Evolutionary conservation across 345 rosid species (phyloP), one percentile per base, ranked within the genome.

Genomic region (Syzygium aqueum): DNA sequence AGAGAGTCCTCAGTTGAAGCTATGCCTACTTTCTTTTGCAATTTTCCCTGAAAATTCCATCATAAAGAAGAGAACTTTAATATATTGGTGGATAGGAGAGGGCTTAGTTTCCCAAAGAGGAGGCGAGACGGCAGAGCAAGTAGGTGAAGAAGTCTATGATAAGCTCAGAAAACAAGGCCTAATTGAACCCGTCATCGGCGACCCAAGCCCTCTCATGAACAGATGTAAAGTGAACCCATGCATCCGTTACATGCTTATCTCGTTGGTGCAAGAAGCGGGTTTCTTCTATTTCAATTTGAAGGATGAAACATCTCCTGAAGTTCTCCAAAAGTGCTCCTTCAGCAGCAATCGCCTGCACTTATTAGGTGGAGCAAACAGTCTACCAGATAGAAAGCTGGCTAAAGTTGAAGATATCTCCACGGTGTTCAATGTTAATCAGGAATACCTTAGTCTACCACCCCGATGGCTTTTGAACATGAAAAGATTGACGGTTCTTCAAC

Each of bases 21-120:
- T 59, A 7, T 59, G 65, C 40, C 80, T 89, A 37, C 77, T 86
- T n/a, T 86, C 23, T n/a, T 84, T 89, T 27, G 53, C 86, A 0
- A 56, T 86, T 54, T 89, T 89, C 57, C 86, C 88, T 2, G 86
- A 53, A 27, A 54, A 77, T 53, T 54, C 51, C 7, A 86, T 86
- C 46, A 46, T 86, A 12, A 86, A 73, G 51, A 89, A 84, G 67
- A 84, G 85, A 53, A 67, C 46, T 10, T n/a, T 86, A 86, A 52
- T 61, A 51, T 51, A 89, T 52, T 89, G 90, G 90, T 89, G 90
- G 90, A 87, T 87, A 43, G 89, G 89, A 59, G 88, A 87, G 49
- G 89, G 84, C 7, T 50, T 87, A 11, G 46, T 86, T 25, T 53
- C 15, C 28, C 59, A n/a, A 49, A 37, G 30, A 14, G 37, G 19